Evolutionary conservation across 306 rosid species (phyloP), one percentile per base, ranked within the genome.

Genomic region (Vicia villosa): DNA sequence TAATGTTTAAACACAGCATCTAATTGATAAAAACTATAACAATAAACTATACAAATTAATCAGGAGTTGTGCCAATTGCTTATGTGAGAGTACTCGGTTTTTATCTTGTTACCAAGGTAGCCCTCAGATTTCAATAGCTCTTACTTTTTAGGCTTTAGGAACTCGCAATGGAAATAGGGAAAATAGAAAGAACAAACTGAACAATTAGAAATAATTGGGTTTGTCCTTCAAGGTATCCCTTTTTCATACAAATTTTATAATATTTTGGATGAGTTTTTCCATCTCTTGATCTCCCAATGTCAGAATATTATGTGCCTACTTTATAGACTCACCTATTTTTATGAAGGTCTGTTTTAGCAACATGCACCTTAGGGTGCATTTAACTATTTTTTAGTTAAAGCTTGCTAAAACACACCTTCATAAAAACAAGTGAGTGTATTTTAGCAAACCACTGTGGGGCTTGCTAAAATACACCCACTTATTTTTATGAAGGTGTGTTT

Each of bases 21-120:
- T 61, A 61, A 62, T 46, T 66, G 38, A 26, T 13, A 17, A 22
- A 38, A 37, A 61, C 40, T 62, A 19, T 21, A 36, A 60, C 21
- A 10, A 32, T 30, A 34, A 47, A 46, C 34, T n/a, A 5, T 4
- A 10, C 32, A 61, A 72, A 62, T 49, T n/a, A 50, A 11, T 21
- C 41, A 19, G 19, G 50, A 62, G 63, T 62, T 32, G 12, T n/a
- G 30, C 8, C 24, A 50, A 49, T 62, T 73, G 70, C 58, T 73
- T 37, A 32, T 34, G 30, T 47, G 50, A 38, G 34, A 22, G 68
- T 20, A 60, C 51, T 15, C 45, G 15, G 28, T 57, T 42, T 54
- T 55, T 32, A 42, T 74, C 34, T 32, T n/a, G 19, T 74, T 68
- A 36, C 41, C 14, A 52, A 30, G 4, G 5, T 50, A 41, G n/a